phyloP scores from a whole-genome alignment of 140 eudicot genomes.

The Flaveria floridana region DNA sequence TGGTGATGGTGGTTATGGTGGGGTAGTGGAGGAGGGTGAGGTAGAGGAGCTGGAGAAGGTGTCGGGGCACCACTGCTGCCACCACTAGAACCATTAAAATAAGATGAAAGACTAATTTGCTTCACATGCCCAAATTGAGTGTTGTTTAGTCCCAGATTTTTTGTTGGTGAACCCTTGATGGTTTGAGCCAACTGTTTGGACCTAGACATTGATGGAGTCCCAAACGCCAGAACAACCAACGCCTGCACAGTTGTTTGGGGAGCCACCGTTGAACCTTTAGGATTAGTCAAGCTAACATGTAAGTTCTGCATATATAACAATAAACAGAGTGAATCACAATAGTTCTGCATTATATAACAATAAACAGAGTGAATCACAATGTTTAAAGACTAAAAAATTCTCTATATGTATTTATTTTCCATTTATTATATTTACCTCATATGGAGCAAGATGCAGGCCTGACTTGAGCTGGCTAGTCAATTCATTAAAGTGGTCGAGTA shows the following conservation, averaged over 20 bases:
- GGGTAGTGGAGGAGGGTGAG: conserved; percentile 47
- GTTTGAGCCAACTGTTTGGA: conserved; percentile 83
- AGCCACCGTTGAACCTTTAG: conserved; percentile 75
- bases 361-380: background rate
- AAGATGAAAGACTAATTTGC: conserved; percentile 85
- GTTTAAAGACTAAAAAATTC: background rate
- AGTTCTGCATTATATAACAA: conserved; percentile 60
- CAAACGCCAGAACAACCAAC: conserved; percentile 63
- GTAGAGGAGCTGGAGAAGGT: conserved; percentile 59
- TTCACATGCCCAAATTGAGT: conserved; percentile 87
- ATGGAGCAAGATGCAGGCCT: conserved; percentile 67
- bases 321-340: background rate
- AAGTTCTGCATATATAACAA: conserved; percentile 64
- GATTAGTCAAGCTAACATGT: conserved; percentile 67
- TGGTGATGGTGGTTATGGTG: conserved; percentile 57
- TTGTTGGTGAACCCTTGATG: conserved; percentile 66
- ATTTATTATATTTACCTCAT: conserved; percentile 53
- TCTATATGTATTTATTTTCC: background rate
- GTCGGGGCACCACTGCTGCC: conserved; percentile 40
- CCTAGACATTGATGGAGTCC: conserved; percentile 68
- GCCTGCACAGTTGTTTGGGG: conserved; percentile 79
- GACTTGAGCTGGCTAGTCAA: conserved; percentile 68
- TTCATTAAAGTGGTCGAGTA: conserved; percentile 60
- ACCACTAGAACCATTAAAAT: conserved; percentile 42
- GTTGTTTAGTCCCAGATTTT: conserved; percentile 88